These are phyloP conservation scores for Acacia crassicarpa DNA, from an alignment of 306 rosid genomes.

Conservation along the genomic window DNA sequence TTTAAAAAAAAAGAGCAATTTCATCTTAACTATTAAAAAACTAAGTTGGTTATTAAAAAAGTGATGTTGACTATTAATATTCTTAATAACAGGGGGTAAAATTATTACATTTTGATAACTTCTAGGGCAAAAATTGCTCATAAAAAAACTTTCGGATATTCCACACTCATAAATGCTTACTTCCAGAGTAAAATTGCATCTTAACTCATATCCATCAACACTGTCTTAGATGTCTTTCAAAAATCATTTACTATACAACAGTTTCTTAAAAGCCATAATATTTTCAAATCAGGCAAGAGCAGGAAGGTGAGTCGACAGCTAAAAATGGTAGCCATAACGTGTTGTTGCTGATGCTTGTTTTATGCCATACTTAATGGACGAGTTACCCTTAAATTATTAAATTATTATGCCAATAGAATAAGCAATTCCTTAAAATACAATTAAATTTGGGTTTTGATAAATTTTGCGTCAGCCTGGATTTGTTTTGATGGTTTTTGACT, in stretches of 20 bases:
- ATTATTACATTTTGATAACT: too few relatives aligned
- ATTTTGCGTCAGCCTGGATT: not conserved
- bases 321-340: not conserved
- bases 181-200: too few relatives aligned
- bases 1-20: too few relatives aligned
- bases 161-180: too few relatives aligned
- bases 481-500: not conserved
- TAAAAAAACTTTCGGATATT: too few relatives aligned
- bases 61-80: too few relatives aligned
- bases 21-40: too few relatives aligned
- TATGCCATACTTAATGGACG: not conserved
- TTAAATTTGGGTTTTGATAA: constrained; percentile 10
- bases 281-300: not conserved
- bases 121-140: too few relatives aligned
- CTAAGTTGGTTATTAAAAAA: too few relatives aligned
- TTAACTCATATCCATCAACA: not conserved
- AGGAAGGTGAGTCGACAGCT: constrained; percentile 8
- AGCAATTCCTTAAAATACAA: not conserved
- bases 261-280: not conserved
- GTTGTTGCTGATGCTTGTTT: not conserved
- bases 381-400: not conserved
- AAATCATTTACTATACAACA: too few relatives aligned
- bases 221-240: not conserved
- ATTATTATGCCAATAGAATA: not conserved
- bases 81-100: too few relatives aligned